Percentiles rank a stretch among this genome's conserved stretches.
These are phyloP conservation scores for Diaporthe ilicicola DNA, from an alignment of 2,329 filamentous ascomycete genomes.

Conservation along the genomic window DNA sequence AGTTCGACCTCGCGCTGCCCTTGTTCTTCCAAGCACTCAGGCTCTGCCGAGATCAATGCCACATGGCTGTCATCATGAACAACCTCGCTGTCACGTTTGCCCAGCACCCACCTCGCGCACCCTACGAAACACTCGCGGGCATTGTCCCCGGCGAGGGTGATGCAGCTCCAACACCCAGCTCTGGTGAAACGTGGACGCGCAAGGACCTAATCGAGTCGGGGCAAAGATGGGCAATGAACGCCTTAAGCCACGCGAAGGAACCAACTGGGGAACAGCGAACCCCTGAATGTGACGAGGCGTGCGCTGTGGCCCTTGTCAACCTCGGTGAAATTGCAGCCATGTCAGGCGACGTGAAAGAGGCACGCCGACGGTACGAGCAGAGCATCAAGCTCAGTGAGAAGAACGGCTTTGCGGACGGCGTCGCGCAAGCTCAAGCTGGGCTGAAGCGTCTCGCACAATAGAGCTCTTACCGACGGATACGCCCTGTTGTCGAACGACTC, in stretches of 20 bases:
- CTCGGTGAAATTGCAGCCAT: constrained; percentile 85
- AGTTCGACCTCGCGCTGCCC: constrained; percentile 84
- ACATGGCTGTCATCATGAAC: constrained; percentile 86
- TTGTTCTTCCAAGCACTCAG: constrained; percentile 86
- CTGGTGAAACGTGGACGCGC: constrained; percentile 53
- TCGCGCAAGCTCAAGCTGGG: constrained; percentile 61
- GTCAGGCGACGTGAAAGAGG: constrained; percentile 70
- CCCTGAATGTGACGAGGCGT: constrained; percentile 84
- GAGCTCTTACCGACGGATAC: neutral
- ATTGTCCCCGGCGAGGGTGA: constrained; percentile 30
- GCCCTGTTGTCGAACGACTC: neutral
- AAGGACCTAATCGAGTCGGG: constrained; percentile 74
- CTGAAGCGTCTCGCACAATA: constrained; percentile 42
- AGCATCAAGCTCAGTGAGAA: constrained; percentile 68
- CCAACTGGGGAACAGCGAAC: constrained; percentile 74
- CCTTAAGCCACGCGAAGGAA: constrained; percentile 70
- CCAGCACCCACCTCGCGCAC: constrained; percentile 63
- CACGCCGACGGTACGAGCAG: constrained; percentile 74
- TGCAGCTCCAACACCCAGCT: constrained; percentile 27
- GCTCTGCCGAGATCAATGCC: constrained; percentile 73
- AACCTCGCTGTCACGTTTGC: constrained; percentile 79
- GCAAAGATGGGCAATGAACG: constrained; percentile 81
- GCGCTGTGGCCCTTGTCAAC: constrained; percentile 85
- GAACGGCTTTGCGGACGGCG: constrained; percentile 60
- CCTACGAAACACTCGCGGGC: constrained; percentile 43